These are phyloP conservation scores for Linnemannia zychae DNA, from an alignment of 192 early-diverging fungal genomes.

Conservation along the genomic window DNA sequence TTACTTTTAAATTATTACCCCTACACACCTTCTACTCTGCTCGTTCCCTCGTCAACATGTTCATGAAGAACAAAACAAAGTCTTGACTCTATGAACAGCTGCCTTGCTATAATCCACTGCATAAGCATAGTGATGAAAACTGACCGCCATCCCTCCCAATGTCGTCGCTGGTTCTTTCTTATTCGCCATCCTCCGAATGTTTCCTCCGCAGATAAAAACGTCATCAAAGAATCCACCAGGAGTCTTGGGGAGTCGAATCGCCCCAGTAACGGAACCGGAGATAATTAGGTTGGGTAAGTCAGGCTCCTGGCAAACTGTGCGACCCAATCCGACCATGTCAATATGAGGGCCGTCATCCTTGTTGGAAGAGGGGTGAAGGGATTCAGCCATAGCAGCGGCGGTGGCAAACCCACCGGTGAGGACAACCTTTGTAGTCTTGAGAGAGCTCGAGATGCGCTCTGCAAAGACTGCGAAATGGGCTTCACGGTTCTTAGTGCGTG, in stretches of 20 bases:
- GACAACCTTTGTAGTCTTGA: conserved; percentile 16
- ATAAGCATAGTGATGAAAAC: conserved; percentile 11
- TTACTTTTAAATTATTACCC: no score
- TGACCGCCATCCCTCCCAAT: conserved; percentile 4
- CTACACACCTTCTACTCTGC: no score
- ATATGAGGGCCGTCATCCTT: conserved; percentile 10
- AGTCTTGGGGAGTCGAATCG: neutral
- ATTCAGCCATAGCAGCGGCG: conserved; percentile 17
- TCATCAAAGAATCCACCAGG: conserved; percentile 28
- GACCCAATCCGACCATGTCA: conserved; percentile 32
- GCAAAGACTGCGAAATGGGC: conserved; percentile 45
- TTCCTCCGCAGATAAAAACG: conserved; percentile 23
- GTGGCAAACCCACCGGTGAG: conserved; percentile 29
- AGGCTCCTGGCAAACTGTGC: conserved; percentile 16
- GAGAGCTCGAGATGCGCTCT: conserved; percentile 25
- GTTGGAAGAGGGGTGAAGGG: neutral
- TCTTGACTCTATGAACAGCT: conserved; percentile 17
- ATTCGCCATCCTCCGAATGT: conserved; percentile 17
- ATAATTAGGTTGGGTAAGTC: conserved; percentile 29
- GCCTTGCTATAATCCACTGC: conserved; percentile 9
- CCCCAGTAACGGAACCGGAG: conserved; percentile 19
- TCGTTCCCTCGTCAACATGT: no score
- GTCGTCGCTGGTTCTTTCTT: neutral
- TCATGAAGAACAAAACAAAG: no score
- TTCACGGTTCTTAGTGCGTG: conserved; percentile 19